These are phyloP conservation scores for Syncephalastrum monosporum DNA, from an alignment of 371 early-diverging fungal genomes.

Conservation along the genomic window DNA sequence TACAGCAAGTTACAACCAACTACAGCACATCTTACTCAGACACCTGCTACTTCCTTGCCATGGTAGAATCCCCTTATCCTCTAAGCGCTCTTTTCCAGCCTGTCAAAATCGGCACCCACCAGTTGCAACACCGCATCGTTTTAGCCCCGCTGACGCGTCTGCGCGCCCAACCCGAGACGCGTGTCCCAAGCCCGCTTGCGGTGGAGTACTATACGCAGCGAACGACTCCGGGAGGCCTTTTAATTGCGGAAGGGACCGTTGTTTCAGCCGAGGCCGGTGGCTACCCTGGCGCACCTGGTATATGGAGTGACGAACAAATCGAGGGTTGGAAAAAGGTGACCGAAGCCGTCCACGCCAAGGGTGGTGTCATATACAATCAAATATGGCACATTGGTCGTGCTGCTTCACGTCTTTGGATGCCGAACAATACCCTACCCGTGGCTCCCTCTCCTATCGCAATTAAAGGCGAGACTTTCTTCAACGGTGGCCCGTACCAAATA, in stretches of 20 bases:
- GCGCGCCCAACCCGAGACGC: slow-evolving; percentile 25
- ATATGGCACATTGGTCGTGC: slow-evolving; percentile 19
- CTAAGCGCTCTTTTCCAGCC: slow-evolving; percentile 23
- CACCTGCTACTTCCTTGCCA: too few relatives aligned
- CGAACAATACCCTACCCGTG: slow-evolving; percentile 6
- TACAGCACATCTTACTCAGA: too few relatives aligned
- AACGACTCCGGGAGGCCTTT: slow-evolving; percentile 52
- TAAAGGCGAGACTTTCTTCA: slow-evolving; percentile 6
- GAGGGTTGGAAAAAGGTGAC: slow-evolving; percentile 59
- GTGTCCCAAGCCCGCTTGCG: slow-evolving; percentile 39
- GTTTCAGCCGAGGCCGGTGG: slow-evolving; percentile 39
- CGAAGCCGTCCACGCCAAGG: slow-evolving; percentile 61
- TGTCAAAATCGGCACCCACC: slow-evolving; percentile 24
- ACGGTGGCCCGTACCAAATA: slow-evolving; percentile 8
- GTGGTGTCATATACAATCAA: slow-evolving; percentile 59
- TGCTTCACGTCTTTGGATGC: not conserved
- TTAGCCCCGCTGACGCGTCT: slow-evolving; percentile 56
- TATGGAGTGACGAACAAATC: slow-evolving; percentile 51
- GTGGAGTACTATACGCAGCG: slow-evolving; percentile 61
- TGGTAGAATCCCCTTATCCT: too few relatives aligned
- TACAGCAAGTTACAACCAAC: too few relatives aligned
- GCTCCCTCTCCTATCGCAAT: slow-evolving; percentile 18
- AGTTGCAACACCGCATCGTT: slow-evolving; percentile 51
- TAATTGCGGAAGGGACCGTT: slow-evolving; percentile 59
- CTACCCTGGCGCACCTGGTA: slow-evolving; percentile 40